Evolutionary conservation across 768 basidiomycete species (phyloP), one percentile per base, ranked within the genome.

Genomic region (Tulasnella sp.): DNA sequence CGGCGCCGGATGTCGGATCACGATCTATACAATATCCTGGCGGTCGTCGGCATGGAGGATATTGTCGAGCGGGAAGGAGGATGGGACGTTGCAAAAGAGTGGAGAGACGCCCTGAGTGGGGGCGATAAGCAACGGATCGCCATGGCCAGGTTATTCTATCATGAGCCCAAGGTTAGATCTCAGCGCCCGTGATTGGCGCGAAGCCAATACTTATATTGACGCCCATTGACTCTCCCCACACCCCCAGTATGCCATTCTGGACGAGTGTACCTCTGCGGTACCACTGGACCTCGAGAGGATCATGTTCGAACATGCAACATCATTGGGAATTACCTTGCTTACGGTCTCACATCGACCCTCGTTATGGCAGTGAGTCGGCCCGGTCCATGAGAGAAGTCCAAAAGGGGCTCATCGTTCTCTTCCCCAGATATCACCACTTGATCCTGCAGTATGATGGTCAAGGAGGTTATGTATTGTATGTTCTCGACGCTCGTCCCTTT

Each of bases 131-230:
- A 99, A 80, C 70, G 79, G 85, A 92, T 99, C 78, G 97, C 97
- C 0, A 98, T 97, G 95, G 97, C 95, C 16, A 86, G 97, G 81
- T 84, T 99, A 81, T 99, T 98, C 83, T 99, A 99, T 83, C 97
- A 99, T 83, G 86, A 88, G 78, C 97, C 97, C 13, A 96, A 95
- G 88, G 95, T 91, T 80, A 80, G 87, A 82, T 40, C 16, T 5
- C 80, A 26, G 74, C 23, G 67, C 29, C 4, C 3, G 16, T 61
- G 39, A 10, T 7, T 26, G 29, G 39, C 37, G 3, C 15, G 48
- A 67, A 3, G 23, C 46, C 69, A 72, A 40, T 37, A 35, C 51
- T 40, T 51, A 51, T 39, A 39, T 55, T n/a, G 48, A 57, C 6
- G 37, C 35, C 74, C 78, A 40, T 69, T 76, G 15, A 46, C 32